Conservation (phyloP, 2,329 filamentous ascomycete species). For the Colletotrichum salicis region DNA sequence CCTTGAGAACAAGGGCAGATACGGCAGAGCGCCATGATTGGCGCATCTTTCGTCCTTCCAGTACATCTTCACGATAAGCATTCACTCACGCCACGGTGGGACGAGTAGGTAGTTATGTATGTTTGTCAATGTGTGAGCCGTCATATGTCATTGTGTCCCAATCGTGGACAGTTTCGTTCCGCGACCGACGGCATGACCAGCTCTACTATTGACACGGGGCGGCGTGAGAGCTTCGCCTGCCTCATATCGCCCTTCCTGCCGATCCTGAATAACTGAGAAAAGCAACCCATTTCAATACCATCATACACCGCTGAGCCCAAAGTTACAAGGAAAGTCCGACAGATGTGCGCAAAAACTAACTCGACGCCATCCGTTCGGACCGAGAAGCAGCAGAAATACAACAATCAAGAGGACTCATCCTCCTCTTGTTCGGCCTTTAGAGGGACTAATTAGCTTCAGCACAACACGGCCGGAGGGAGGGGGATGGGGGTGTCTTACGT, state of each 20-base stretch:
- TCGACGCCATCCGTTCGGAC: slow-evolving; percentile 21
- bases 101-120: background rate
- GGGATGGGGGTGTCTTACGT: slow-evolving; percentile 66
- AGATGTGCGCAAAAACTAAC: slow-evolving; percentile 8
- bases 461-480: slow-evolving; percentile 1
- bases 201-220: slow-evolving; percentile 4
- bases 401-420: slow-evolving; percentile 61
- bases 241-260: slow-evolving; percentile 19
- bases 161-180: slow-evolving; percentile 7
- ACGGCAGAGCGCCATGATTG: too few relatives aligned
- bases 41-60: background rate
- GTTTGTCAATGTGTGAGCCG: slow-evolving; percentile 27
- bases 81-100: too few relatives aligned
- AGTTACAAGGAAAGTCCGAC: slow-evolving; percentile 37
- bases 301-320: slow-evolving; percentile 54
- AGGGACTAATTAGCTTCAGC: slow-evolving; percentile 44
- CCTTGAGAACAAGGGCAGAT: background rate
- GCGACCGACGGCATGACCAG: slow-evolving; percentile 11
- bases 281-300: slow-evolving; percentile 45
- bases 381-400: slow-evolving; percentile 30
- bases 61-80: background rate
- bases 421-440: slow-evolving; percentile 65
- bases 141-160: slow-evolving; percentile 26
- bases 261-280: slow-evolving; percentile 22
- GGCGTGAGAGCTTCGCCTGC: slow-evolving; percentile 11